A percentile compares a stretch with the other conserved stretches of the same genome.
Evolutionary conservation across 2,329 filamentous ascomycete species (phyloP).

Genomic region (Metarhizium brunneum): DNA sequence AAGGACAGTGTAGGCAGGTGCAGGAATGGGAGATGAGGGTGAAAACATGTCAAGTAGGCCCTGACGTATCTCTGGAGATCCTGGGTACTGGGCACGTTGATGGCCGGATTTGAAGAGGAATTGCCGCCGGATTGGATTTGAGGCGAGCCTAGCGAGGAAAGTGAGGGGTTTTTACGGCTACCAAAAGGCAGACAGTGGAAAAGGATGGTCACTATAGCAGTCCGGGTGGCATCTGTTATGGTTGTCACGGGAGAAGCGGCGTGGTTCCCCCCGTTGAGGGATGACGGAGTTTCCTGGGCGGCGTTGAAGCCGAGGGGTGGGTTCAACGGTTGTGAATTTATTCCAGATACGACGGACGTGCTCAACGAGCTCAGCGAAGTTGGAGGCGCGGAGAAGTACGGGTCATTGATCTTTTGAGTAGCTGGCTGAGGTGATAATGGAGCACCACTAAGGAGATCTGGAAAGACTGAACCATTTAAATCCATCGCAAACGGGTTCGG

Average conservation of each 20-base stretch:
- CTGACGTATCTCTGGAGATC: constrained; percentile 87
- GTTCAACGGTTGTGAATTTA: constrained; percentile 51
- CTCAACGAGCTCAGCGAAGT: constrained; percentile 66
- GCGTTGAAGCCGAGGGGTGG: constrained; percentile 54
- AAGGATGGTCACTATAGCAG: constrained; percentile 50
- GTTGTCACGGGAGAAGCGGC: constrained; percentile 51
- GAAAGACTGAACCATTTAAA: constrained; percentile 63
- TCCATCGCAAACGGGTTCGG: constrained; percentile 67
- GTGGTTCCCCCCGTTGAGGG: constrained; percentile 56
- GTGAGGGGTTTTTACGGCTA: constrained; percentile 56
- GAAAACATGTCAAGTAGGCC: constrained; percentile 85
- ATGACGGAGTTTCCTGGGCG: constrained; percentile 65
- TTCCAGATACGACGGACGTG: constrained; percentile 59
- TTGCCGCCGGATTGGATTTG: constrained; percentile 37
- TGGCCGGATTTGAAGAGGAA: constrained; percentile 42
- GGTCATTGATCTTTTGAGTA: constrained; percentile 61
- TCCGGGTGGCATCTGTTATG: constrained; percentile 56
- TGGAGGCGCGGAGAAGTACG: constrained; percentile 71
- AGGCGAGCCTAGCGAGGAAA: constrained; percentile 44
- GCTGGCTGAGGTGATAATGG: constrained; percentile 70
- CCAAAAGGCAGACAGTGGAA: constrained; percentile 47
- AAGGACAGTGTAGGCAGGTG: constrained; percentile 89
- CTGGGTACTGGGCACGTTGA: constrained; percentile 64
- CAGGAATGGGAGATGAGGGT: constrained; percentile 89
- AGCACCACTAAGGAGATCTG: constrained; percentile 62